Evolutionary conservation across 768 basidiomycete genomes (phyloP).

Genomic region (Kwoniella pini): DNA sequence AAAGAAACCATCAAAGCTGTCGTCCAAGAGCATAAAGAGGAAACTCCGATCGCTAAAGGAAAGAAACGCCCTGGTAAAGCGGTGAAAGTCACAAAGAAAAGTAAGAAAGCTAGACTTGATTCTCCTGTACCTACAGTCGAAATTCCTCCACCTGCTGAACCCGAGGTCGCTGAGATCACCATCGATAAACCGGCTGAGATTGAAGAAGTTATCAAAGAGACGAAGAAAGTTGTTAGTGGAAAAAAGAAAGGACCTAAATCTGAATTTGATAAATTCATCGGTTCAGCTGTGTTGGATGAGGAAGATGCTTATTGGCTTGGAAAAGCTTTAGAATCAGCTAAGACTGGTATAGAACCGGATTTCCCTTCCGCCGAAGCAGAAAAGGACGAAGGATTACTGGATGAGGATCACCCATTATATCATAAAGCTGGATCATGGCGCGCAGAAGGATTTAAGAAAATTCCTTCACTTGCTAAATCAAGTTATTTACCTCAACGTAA

Average conservation of each 20-base stretch:
- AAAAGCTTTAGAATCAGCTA: slow-evolving; percentile 40
- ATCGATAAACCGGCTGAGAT: slow-evolving; percentile 6
- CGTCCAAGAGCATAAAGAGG: slow-evolving; percentile 9
- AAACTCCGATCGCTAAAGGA: slow-evolving; percentile 1
- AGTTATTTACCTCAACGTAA: slow-evolving; percentile 81
- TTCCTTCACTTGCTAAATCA: slow-evolving; percentile 86
- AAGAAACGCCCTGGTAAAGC: slow-evolving; percentile 36
- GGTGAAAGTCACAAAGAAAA: slow-evolving; percentile 24
- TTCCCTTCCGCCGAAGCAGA: background rate
- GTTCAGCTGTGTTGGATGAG: slow-evolving; percentile 72
- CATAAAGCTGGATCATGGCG: slow-evolving; percentile 85
- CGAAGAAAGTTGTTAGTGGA: slow-evolving; percentile 13
- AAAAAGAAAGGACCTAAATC: slow-evolving; percentile 29
- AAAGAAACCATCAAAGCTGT: background rate
- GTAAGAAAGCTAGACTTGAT: slow-evolving; percentile 39
- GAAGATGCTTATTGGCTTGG: slow-evolving; percentile 77
- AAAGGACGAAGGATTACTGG: slow-evolving; percentile 24
- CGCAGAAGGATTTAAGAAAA: slow-evolving; percentile 94
- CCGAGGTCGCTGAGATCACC: slow-evolving; percentile 36
- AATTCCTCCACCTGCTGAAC: slow-evolving; percentile 12
- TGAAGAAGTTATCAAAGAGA: slow-evolving; percentile 1
- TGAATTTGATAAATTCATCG: slow-evolving; percentile 53
- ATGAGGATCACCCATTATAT: slow-evolving; percentile 53
- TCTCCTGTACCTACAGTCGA: slow-evolving; percentile 16
- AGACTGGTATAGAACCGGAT: background rate